A percentile compares a stretch with the other conserved stretches of the same genome.
Evolutionary conservation across 331 rosid species (phyloP).

Genomic region (Quercus lobata): DNA sequence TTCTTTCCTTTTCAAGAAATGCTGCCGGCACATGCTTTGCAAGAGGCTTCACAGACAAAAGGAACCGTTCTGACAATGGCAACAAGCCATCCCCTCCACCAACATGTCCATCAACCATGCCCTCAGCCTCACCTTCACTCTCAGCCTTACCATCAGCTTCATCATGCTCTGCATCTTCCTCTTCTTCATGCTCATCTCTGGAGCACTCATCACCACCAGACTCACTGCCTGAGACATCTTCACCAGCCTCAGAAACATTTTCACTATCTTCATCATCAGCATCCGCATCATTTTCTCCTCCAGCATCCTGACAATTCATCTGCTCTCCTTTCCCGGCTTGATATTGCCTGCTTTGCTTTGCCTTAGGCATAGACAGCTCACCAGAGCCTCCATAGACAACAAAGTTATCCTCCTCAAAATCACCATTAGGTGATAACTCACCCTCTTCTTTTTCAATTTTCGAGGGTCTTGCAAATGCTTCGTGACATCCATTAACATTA

Average conservation of each 20-base stretch:
- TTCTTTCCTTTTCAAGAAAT: constrained; percentile 46
- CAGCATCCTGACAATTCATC: constrained; percentile 46
- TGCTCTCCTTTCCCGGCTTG: constrained; percentile 54
- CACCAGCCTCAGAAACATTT: constrained; percentile 90
- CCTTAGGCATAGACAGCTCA: constrained; percentile 35
- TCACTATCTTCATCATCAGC: constrained; percentile 95
- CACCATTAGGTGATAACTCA: constrained; percentile 87
- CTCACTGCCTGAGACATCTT: constrained; percentile 88
- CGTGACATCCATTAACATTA: constrained; percentile 42
- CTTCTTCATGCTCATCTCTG: constrained; percentile 78
- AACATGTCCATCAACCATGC: constrained; percentile 61
- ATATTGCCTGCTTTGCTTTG: constrained; percentile 55
- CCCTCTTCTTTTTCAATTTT: constrained; percentile 96
- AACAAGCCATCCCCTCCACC: constrained; percentile 65
- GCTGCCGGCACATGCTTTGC: constrained; percentile 62
- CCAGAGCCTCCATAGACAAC: constrained; percentile 52
- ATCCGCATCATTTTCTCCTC: constrained; percentile 77
- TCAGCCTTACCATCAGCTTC: constrained; percentile 88
- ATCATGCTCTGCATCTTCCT: constrained; percentile 69
- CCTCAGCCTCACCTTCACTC: constrained; percentile 99
- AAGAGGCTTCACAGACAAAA: constrained; percentile 79
- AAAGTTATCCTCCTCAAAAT: constrained; percentile 85
- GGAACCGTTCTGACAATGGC: constrained; percentile 72
- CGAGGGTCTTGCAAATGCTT: constrained; percentile 58
- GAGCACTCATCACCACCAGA: constrained; percentile 96